Percentiles rank a stretch among this genome's conserved stretches.
These are phyloP conservation scores for Leccinum fibrillosum DNA, from an alignment of 768 basidiomycete genomes.

Conservation along the genomic window DNA sequence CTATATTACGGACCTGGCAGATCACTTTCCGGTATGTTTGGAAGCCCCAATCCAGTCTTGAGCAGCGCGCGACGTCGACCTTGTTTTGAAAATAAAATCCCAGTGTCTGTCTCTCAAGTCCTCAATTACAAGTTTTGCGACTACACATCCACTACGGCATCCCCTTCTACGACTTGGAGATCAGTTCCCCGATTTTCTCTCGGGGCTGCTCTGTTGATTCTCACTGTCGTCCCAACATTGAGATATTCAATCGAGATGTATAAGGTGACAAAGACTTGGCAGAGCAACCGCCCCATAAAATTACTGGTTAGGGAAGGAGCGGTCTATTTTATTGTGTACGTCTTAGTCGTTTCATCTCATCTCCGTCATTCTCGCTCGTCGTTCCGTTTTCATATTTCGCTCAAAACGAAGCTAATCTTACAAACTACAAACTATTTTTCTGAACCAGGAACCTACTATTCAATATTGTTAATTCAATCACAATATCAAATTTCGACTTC, in stretches of 20 bases:
- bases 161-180: background rate
- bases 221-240: background rate
- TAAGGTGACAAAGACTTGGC: background rate
- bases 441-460: background rate
- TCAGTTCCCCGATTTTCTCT: background rate
- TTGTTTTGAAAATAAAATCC: background rate
- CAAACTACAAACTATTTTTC: background rate
- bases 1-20: background rate
- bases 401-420: background rate
- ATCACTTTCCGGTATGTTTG: background rate
- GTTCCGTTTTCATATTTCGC: background rate
- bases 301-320: background rate
- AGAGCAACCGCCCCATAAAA: background rate
- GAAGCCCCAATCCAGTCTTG: background rate
- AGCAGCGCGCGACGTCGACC: background rate
- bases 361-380: background rate
- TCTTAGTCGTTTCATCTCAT: background rate
- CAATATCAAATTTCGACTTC: background rate
- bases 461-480: background rate
- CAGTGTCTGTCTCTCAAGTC: background rate
- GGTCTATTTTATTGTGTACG: background rate
- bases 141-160: background rate
- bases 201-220: background rate
- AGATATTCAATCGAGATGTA: background rate
- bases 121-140: background rate